Evolutionary conservation across 2,329 filamentous ascomycete genomes (phyloP).

Genomic region (Calonectria hawksworthii): DNA sequence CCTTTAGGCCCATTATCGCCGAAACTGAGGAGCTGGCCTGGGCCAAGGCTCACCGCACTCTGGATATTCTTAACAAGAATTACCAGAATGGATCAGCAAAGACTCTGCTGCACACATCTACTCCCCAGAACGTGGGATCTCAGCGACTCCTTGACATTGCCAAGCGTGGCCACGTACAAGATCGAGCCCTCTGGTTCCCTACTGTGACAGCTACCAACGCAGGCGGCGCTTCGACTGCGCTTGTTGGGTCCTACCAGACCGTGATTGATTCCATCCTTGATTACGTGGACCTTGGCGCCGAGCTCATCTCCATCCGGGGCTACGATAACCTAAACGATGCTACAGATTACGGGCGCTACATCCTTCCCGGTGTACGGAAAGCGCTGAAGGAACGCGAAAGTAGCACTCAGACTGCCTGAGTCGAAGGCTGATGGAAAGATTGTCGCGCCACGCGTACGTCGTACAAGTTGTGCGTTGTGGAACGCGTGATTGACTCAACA

Average conservation of each 20-base stretch:
- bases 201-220: conserved; percentile 74
- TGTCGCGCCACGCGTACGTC: no score
- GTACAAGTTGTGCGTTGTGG: no score
- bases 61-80: conserved; percentile 64
- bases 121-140: conserved; percentile 71
- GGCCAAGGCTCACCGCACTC: conserved; percentile 70
- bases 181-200: conserved; percentile 75
- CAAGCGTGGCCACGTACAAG: conserved; percentile 67
- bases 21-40: conserved; percentile 75
- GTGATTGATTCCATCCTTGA: conserved; percentile 68
- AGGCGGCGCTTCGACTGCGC: conserved; percentile 69
- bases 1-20: conserved; percentile 72
- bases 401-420: not conserved
- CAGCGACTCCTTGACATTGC: conserved; percentile 72
- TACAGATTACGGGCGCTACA: conserved; percentile 70
- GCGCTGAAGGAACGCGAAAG: conserved; percentile 44
- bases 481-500: no score
- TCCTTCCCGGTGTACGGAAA: conserved; percentile 64
- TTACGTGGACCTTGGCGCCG: conserved; percentile 69
- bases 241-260: conserved; percentile 68
- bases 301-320: conserved; percentile 72
- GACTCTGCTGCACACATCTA: conserved; percentile 25
- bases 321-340: conserved; percentile 74
- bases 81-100: conserved; percentile 52
- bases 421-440: no score